A percentile compares a stretch with the other conserved stretches of the same genome.
phyloP scores from a whole-genome alignment of 2,329 filamentous ascomycete genomes.

The Dothistroma pini region DNA sequence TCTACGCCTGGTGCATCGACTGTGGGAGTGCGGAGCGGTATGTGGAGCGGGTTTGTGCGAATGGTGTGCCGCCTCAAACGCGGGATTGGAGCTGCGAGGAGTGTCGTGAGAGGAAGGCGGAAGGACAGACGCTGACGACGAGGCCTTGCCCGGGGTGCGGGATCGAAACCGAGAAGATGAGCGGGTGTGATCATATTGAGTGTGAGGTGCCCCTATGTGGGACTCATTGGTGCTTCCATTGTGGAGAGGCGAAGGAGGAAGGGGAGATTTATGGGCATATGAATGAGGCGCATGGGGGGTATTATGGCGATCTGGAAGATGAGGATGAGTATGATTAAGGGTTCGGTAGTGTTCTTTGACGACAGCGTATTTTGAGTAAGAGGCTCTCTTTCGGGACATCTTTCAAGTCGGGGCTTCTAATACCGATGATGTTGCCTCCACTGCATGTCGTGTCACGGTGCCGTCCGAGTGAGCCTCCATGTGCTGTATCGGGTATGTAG shows the following conservation, averaged over 20 bases:
- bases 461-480: too few species aligned
- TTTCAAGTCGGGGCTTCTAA: not conserved
- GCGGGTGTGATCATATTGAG: constrained; percentile 15
- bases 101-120: not conserved
- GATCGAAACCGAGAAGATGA: constrained; percentile 8
- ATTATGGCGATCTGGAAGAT: constrained; percentile 12
- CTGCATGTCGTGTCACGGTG: too few species aligned
- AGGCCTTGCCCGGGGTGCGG: constrained; percentile 11
- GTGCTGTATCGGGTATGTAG: too few species aligned
- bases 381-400: not conserved
- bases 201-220: constrained; percentile 7
- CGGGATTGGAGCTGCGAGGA: constrained; percentile 8
- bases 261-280: constrained; percentile 14
- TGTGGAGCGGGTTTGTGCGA: constrained; percentile 14
- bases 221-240: constrained; percentile 16
- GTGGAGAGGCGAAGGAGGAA: constrained; percentile 8
- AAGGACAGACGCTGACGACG: not conserved
- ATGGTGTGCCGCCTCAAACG: constrained; percentile 1
- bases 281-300: constrained; percentile 14
- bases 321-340: constrained; percentile 7
- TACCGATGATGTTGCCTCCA: too few species aligned
- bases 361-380: not conserved
- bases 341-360: not conserved
- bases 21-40: constrained; percentile 9
- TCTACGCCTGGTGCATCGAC: constrained; percentile 11